Evolutionary conservation across 2,329 filamentous ascomycete genomes (phyloP).

Genomic region (Immersiporthe knoxdaviesiana): DNA sequence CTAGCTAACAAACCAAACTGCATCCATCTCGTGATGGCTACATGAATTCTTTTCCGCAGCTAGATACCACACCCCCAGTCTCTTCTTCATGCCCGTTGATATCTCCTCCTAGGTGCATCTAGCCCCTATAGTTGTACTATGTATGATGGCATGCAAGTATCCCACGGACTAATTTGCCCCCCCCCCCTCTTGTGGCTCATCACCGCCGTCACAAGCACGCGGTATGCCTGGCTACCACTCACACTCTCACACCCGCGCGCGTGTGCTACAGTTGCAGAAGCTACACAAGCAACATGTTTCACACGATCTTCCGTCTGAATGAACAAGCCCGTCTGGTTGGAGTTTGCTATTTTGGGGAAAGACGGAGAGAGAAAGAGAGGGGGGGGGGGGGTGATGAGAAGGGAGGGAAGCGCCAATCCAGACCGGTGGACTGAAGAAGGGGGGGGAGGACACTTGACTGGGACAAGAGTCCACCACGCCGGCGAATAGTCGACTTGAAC

Average conservation of each 20-base stretch:
- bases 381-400: no score
- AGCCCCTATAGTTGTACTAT: not conserved
- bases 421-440: conserved; percentile 18
- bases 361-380: no score
- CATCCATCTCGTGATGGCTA: not conserved
- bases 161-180: not conserved
- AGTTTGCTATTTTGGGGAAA: conserved; percentile 27
- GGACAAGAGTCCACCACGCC: not conserved
- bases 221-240: not conserved
- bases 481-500: conserved; percentile 9
- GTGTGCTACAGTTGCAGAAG: conserved; percentile 14
- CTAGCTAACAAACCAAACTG: not conserved
- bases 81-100: not conserved
- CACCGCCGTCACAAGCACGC: conserved; percentile 4
- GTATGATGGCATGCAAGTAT: conserved; percentile 10
- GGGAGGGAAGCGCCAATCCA: conserved; percentile 22
- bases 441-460: conserved; percentile 13
- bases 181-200: not conserved
- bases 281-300: conserved; percentile 18
- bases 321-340: conserved; percentile 20
- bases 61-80: not conserved
- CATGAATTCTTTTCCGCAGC: not conserved
- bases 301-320: conserved; percentile 21
- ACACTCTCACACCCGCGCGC: conserved; percentile 14
- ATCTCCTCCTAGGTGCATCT: not conserved